Percentiles rank a stretch among this genome's conserved stretches.
These are phyloP conservation scores for Tetracladium setigerum DNA, from an alignment of 495 filamentous ascomycete genomes.

Conservation along the genomic window DNA sequence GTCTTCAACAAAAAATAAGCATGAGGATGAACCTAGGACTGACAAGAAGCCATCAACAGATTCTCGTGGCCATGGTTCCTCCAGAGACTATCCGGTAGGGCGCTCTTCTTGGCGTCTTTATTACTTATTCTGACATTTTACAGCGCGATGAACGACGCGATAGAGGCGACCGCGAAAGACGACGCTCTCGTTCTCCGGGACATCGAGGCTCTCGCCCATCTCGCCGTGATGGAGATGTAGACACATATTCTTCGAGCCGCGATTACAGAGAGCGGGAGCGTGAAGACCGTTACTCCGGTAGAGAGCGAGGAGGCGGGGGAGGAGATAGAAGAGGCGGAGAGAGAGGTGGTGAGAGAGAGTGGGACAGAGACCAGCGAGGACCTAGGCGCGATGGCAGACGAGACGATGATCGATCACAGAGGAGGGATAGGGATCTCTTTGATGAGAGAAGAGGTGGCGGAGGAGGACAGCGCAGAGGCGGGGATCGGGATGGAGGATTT, in stretches of 20 bases:
- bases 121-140: constrained; percentile 28
- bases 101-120: background rate
- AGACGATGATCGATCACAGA: constrained; percentile 53
- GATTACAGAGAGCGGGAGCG: constrained; percentile 87
- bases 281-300: constrained; percentile 74
- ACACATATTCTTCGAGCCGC: constrained; percentile 84
- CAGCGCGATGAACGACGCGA: constrained; percentile 43
- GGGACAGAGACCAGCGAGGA: constrained; percentile 64
- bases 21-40: constrained; percentile 26
- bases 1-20: constrained; percentile 16
- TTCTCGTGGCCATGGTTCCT: constrained; percentile 56
- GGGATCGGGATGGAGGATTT: constrained; percentile 39
- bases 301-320: constrained; percentile 42
- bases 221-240: constrained; percentile 59
- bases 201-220: constrained; percentile 49
- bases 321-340: constrained; percentile 63
- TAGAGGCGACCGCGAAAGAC: constrained; percentile 45
- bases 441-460: constrained; percentile 49
- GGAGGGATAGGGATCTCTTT: constrained; percentile 55
- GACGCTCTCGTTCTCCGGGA: constrained; percentile 67
- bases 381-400: constrained; percentile 45
- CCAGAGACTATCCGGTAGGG: constrained; percentile 68
- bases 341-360: constrained; percentile 57
- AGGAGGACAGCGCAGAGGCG: constrained; percentile 46
- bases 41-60: constrained; percentile 38